Base-by-base conservation (phyloP, 805 yeast species). In the Candida ipomoeae region DNA sequence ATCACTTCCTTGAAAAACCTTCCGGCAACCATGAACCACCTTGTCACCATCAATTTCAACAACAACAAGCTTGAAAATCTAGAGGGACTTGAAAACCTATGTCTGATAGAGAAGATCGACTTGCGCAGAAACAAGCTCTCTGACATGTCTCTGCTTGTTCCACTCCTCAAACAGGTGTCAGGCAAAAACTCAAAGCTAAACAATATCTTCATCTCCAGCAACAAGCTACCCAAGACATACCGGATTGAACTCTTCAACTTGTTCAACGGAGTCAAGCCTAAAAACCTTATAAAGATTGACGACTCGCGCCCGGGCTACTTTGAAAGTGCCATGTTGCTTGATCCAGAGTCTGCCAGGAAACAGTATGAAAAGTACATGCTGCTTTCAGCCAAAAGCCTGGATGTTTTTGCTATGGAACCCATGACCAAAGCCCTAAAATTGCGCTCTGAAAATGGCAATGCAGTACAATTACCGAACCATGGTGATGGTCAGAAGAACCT, bases 261-360 rank as follows among this genome's bases (percentile, higher is more conserved):
- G 46, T 69, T 79, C 55, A 80, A 80, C 58, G 84, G 84, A 7
- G 75, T 78, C 37, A 73, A 70, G 50, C 75, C 74, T 51, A 68
- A 69, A 21, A 79, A 79, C 54, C 59, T 60, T 6, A 59, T 81
- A 51, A 78, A 77, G 55, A 77, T 81, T 36, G 85, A 81, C 60
- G 85, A 83, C 40, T 79, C 84, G 3, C 63, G 77, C 48, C 85
- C 86, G 0, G 85, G 85, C 0, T 79, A 81, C 49, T 79, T 81
- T 64, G 86, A 81, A 63, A 72, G 79, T 18, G 77, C 85, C 32
- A 60, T 81, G 57, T 63, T 81, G 29, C 66, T 81, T 46, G 84
- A 80, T 54, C 67, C 75, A 2, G 81, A 77, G 53, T 68, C 70
- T 21, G 78, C 83, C 0, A 67, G 69, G 47, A 63, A 71, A 56